phyloP scores from a whole-genome alignment of 176 grass and related monocot genomes.

The Musa beccarii region DNA sequence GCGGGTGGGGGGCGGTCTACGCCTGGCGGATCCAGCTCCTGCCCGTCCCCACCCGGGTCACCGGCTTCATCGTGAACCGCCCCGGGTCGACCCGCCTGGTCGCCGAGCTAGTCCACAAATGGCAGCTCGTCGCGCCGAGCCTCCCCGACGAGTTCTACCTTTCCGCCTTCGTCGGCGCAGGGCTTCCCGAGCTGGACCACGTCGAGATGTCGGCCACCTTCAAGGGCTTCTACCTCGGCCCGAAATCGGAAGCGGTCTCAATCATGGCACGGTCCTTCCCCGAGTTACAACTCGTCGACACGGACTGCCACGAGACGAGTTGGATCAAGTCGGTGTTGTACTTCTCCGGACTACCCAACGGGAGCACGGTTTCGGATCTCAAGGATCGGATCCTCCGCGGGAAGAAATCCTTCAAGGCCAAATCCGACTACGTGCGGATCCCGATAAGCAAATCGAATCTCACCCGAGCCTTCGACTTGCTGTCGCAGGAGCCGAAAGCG shows the following conservation, averaged over 20 bases:
- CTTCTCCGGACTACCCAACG: constrained; percentile 47
- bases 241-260: constrained; percentile 4
- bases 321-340: constrained; percentile 74
- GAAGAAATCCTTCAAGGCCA: constrained; percentile 76
- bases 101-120: constrained; percentile 32
- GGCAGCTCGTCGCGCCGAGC: constrained; percentile 51
- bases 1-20: constrained; percentile 54
- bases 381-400: constrained; percentile 27
- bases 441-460: constrained; percentile 21
- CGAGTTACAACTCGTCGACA: constrained; percentile 23
- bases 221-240: constrained; percentile 56
- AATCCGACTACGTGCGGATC: constrained; percentile 50
- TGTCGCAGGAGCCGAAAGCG: constrained; percentile 45
- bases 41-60: constrained; percentile 42
- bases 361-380: constrained; percentile 34
- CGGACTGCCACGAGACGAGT: constrained; percentile 35
- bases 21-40: constrained; percentile 42
- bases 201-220: constrained; percentile 54
- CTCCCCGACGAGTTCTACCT: constrained; percentile 79
- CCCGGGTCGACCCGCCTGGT: constrained; percentile 21
- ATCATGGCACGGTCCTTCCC: constrained; percentile 32
- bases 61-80: constrained; percentile 42
- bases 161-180: constrained; percentile 55
- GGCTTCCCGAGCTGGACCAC: constrained; percentile 21
- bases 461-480: background rate